Percentiles rank a stretch among this genome's conserved stretches.
Evolutionary conservation across 139 green algal species (phyloP).

Genomic region (Coccomyxa sp.): DNA sequence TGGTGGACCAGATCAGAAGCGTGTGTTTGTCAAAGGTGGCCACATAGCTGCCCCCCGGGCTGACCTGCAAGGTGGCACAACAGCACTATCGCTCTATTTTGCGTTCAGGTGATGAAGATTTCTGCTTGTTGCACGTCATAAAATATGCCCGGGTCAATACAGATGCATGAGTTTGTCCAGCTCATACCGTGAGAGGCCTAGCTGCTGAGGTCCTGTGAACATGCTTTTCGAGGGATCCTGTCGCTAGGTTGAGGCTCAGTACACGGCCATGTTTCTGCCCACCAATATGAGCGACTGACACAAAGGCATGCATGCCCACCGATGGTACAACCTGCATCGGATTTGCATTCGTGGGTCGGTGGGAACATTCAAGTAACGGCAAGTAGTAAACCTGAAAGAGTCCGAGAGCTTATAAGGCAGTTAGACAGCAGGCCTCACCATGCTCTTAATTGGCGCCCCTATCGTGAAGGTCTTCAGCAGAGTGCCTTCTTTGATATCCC

Average conservation of each 20-base stretch:
- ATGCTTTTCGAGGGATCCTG: not conserved
- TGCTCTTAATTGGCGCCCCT: slow-evolving; percentile 22
- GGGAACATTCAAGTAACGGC: not conserved
- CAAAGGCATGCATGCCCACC: not conserved
- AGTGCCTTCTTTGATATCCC: slow-evolving; percentile 27
- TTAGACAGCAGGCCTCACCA: slow-evolving; percentile 21
- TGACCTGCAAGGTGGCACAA: slow-evolving; percentile 13
- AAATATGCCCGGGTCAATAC: not conserved
- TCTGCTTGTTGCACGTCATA: not conserved
- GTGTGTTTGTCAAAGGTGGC: slow-evolving; percentile 54
- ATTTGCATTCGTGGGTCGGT: not conserved
- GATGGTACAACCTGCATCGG: slow-evolving; percentile 6
- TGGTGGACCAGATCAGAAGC: slow-evolving; percentile 54
- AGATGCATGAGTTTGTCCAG: not conserved
- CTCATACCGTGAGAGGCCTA: not conserved
- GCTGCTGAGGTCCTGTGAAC: not conserved
- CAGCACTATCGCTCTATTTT: not conserved
- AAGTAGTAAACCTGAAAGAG: not conserved
- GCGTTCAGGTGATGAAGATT: not conserved
- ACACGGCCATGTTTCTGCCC: not conserved
- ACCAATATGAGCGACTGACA: not conserved
- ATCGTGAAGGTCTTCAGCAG: slow-evolving; percentile 18
- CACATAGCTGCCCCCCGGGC: slow-evolving; percentile 30
- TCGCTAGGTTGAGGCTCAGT: not conserved
- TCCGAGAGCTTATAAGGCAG: not conserved